These are phyloP conservation scores for Gossypium thurberi DNA, from an alignment of 345 rosid species.

Conservation along the genomic window DNA sequence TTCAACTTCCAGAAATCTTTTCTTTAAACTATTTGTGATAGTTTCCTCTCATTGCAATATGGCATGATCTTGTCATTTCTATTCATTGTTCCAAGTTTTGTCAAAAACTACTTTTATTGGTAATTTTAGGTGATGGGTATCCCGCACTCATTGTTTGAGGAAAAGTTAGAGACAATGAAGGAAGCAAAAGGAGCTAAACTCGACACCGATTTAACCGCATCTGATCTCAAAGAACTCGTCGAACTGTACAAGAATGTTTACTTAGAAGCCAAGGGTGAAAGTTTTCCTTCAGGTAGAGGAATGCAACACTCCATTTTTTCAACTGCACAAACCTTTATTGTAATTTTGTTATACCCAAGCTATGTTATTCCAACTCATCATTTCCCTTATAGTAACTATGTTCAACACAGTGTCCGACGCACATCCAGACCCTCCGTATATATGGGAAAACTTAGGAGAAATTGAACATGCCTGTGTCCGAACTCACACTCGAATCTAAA, in stretches of 20 bases:
- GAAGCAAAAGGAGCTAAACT: constrained; percentile 51
- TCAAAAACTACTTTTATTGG: not conserved
- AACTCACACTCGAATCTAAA: not conserved
- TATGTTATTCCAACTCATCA: not conserved
- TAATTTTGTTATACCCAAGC: not conserved
- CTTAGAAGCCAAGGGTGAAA: constrained; percentile 48
- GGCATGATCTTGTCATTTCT: not conserved
- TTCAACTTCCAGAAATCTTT: not conserved
- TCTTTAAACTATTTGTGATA: not conserved
- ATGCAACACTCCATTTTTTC: not conserved
- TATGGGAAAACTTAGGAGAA: not conserved
- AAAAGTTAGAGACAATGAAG: constrained; percentile 63
- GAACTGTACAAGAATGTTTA: constrained; percentile 78
- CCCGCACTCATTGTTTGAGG: constrained; percentile 75
- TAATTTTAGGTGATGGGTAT: constrained; percentile 72
- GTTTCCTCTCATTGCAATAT: not conserved
- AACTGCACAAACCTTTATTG: not conserved
- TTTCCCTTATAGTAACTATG: not conserved
- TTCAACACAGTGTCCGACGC: not conserved
- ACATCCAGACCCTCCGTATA: not conserved
- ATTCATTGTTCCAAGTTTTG: constrained; percentile 7
- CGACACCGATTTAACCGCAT: constrained; percentile 64
- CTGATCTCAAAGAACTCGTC: constrained; percentile 78
- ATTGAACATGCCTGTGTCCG: not conserved
- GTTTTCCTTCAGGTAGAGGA: constrained; percentile 76